Conservation (phyloP, 768 basidiomycete species). For the Psilocybe cyanescens region DNA sequence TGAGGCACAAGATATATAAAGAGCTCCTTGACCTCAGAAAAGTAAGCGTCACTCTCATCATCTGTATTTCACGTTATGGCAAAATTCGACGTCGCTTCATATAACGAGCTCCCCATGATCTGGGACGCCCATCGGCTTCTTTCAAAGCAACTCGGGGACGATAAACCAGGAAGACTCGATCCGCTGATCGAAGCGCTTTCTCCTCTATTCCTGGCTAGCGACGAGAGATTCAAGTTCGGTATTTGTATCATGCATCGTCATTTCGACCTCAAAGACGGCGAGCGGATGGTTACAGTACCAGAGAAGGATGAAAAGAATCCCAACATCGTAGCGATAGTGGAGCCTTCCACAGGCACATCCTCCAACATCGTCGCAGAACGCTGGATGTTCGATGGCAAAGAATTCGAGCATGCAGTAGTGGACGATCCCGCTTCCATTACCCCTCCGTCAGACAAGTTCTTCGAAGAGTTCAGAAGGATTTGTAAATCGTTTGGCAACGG, state of each 20-base stretch:
- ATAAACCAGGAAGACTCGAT: too few species aligned
- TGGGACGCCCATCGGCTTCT: too few species aligned
- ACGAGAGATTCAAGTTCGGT: background rate
- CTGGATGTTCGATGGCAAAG: background rate
- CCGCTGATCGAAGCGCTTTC: too few species aligned
- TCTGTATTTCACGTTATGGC: too few species aligned
- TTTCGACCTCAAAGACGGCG: background rate
- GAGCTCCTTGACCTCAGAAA: too few species aligned
- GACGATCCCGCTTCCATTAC: too few species aligned
- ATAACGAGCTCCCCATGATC: too few species aligned
- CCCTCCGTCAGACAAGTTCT: background rate
- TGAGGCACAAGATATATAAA: too few species aligned
- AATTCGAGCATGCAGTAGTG: background rate
- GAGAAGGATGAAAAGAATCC: too few species aligned
- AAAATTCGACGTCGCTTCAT: too few species aligned
- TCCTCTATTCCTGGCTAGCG: background rate
- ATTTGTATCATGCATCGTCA: background rate
- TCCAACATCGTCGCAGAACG: background rate
- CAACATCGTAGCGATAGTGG: background rate
- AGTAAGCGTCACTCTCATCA: too few species aligned
- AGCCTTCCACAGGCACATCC: background rate
- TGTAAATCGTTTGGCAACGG: background rate
- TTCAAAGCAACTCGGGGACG: too few species aligned
- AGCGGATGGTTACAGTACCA: background rate
- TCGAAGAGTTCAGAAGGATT: background rate